Evolutionary conservation across 139 green algal species (phyloP), one percentile per base, ranked within the genome.

Genomic region (Pleodorina starrii): DNA sequence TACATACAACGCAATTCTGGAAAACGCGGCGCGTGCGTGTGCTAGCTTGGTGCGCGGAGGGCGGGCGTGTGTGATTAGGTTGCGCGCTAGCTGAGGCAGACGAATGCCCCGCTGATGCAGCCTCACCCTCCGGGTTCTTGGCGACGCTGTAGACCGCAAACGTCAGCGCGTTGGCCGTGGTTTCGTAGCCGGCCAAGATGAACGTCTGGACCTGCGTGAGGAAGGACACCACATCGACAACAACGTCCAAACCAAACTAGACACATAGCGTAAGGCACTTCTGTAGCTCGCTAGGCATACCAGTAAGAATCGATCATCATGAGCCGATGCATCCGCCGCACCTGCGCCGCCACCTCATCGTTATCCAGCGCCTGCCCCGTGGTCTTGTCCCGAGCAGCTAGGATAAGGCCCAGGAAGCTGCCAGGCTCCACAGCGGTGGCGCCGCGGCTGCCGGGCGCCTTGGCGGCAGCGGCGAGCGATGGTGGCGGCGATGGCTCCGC

Each of bases 321-420:
- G n/a, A n/a, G n/a, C n/a, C n/a, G n/a, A n/a, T n/a, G n/a, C n/a
- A n/a, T n/a, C n/a, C n/a, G n/a, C 11, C 78, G 0, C 46, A 89
- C 69, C 84, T 89, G 84, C 27, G 69, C 69, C 46, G 40, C 54
- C 16, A 90, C 57, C 42, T 85, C 36, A 4, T 63, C 4, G 44
- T 95, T 88, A 3, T 40, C 87, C 23, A 95, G 74, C 2, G 32
- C 40, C 25, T 74, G 11, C 9, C 91, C 92, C 2, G 51, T 92
- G 29, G 68, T 29, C 74, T 51, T 84, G 87, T 94, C 71, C 21
- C 73, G 51, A 1, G 90, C 84, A 3, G 59, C 51, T 85, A 94
- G 77, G 76, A 94, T 86, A 17, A 93, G 91, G 36, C 86, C 86
- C 78, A 95, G 68, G 84, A 95, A 94, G 86, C 88, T 92, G 71